A percentile compares a stretch with the other conserved stretches of the same genome.
These are phyloP conservation scores for Cystobasidium onofrii DNA, from an alignment of 768 basidiomycete species.

Conservation along the genomic window DNA sequence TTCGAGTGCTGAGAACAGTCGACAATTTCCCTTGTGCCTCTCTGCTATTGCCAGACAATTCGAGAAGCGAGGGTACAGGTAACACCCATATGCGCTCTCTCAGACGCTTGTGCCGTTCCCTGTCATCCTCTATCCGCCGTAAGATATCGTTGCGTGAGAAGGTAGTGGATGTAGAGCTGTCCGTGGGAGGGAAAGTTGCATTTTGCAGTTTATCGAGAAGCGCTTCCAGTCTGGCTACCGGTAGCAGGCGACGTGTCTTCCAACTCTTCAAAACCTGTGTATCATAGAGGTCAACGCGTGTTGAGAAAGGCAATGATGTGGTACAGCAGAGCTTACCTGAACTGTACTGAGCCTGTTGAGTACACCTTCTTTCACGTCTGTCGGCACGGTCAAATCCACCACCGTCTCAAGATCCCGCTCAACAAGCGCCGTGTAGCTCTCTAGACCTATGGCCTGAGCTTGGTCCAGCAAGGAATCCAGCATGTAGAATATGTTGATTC, in stretches of 20 bases:
- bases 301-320: conserved; percentile 43
- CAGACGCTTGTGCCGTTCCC: conserved; percentile 50
- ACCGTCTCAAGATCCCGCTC: conserved; percentile 45
- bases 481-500: conserved; percentile 50
- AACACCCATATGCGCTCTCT: conserved; percentile 50
- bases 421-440: conserved; percentile 45
- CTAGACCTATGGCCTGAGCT: conserved; percentile 35
- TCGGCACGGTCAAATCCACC: conserved; percentile 47
- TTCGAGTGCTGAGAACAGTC: neutral
- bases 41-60: conserved; percentile 21
- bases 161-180: conserved; percentile 23
- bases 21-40: conserved; percentile 8
- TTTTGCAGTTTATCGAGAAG: conserved; percentile 32
- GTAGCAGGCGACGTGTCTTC: conserved; percentile 37
- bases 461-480: conserved; percentile 46
- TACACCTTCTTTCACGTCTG: conserved; percentile 45
- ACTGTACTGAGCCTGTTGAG: conserved; percentile 47
- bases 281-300: conserved; percentile 39
- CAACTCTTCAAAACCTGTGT: conserved; percentile 38
- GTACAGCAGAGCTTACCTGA: conserved; percentile 45
- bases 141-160: conserved; percentile 48
- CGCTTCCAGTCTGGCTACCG: conserved; percentile 30
- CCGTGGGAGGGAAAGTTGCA: neutral
- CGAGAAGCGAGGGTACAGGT: conserved; percentile 44
- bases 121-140: conserved; percentile 49